These are phyloP conservation scores for Colletotrichum sojae DNA, from an alignment of 2,329 filamentous ascomycete genomes.

Conservation along the genomic window DNA sequence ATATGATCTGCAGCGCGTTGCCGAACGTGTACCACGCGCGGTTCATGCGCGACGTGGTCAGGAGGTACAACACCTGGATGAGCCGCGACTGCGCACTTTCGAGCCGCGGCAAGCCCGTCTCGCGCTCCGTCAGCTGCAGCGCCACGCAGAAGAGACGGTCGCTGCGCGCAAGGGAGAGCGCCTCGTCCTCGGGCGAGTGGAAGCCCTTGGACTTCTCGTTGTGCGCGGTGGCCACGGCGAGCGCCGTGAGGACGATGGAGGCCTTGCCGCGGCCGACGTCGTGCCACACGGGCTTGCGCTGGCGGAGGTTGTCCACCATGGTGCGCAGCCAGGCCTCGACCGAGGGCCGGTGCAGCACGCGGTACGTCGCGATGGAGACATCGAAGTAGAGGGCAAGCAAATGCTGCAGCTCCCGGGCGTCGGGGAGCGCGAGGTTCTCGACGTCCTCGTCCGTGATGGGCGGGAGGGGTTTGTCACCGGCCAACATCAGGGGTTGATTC, in stretches of 20 bases:
- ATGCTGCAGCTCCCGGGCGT: constrained; percentile 48
- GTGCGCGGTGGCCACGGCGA: constrained; percentile 63
- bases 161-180: constrained; percentile 47
- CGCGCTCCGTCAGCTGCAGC: constrained; percentile 49
- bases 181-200: constrained; percentile 45
- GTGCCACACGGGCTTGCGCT: constrained; percentile 53
- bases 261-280: constrained; percentile 60
- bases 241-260: constrained; percentile 62
- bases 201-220: constrained; percentile 55
- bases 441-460: constrained; percentile 47
- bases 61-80: constrained; percentile 70
- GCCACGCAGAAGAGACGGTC: constrained; percentile 61
- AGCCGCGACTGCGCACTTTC: constrained; percentile 71
- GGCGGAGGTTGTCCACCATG: constrained; percentile 55
- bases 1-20: constrained; percentile 66
- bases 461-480: constrained; percentile 65
- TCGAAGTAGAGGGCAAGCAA: constrained; percentile 71
- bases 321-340: constrained; percentile 63
- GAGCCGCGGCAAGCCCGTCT: constrained; percentile 46
- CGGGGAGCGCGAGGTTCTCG: constrained; percentile 53
- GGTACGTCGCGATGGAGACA: constrained; percentile 72
- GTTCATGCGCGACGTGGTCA: constrained; percentile 72
- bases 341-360: constrained; percentile 69
- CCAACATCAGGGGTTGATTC: constrained; percentile 62
- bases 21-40: constrained; percentile 74